A percentile compares a stretch with the other conserved stretches of the same genome.
Conservation (phyloP, 495 filamentous ascomycete species). For the Hypoxylon crocopeplum region DNA sequence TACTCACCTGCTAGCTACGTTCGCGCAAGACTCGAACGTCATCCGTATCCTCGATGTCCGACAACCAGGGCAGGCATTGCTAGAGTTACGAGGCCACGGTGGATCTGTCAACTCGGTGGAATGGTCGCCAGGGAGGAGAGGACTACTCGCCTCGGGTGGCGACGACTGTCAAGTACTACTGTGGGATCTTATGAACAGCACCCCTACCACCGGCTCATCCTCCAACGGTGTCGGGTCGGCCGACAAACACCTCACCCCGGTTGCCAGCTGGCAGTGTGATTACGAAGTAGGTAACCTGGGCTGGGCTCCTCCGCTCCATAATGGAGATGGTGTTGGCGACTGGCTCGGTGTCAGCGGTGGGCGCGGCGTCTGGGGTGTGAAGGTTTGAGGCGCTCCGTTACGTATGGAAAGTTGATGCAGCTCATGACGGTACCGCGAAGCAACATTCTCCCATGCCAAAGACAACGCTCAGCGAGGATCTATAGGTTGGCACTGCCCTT, state of each 20-base stretch:
- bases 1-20: conserved; percentile 92
- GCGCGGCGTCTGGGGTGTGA: conserved; percentile 89
- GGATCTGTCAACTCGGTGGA: conserved; percentile 89
- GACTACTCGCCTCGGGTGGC: conserved; percentile 87
- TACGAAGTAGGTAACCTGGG: conserved; percentile 95
- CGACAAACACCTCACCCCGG: conserved; percentile 71
- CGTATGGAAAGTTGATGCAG: neutral
- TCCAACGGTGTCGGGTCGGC: conserved; percentile 55
- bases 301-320: conserved; percentile 83
- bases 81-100: conserved; percentile 92
- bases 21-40: conserved; percentile 89
- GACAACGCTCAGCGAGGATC: conserved; percentile 14
- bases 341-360: conserved; percentile 96
- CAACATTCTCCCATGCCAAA: neutral
- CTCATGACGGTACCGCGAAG: neutral
- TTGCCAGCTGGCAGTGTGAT: conserved; percentile 91
- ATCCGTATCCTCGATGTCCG: conserved; percentile 96
- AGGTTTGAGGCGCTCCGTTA: conserved; percentile 38
- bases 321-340: conserved; percentile 74
- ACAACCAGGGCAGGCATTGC: conserved; percentile 92
- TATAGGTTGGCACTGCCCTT: conserved; percentile 19
- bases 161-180: conserved; percentile 91
- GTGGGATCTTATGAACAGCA: conserved; percentile 87
- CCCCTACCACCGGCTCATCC: conserved; percentile 55
- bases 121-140: conserved; percentile 88